Percentiles rank a stretch among this genome's conserved stretches.
These are phyloP conservation scores for Tolypocladium endophyticum DNA, from an alignment of 2,329 filamentous ascomycete species.

Conservation along the genomic window DNA sequence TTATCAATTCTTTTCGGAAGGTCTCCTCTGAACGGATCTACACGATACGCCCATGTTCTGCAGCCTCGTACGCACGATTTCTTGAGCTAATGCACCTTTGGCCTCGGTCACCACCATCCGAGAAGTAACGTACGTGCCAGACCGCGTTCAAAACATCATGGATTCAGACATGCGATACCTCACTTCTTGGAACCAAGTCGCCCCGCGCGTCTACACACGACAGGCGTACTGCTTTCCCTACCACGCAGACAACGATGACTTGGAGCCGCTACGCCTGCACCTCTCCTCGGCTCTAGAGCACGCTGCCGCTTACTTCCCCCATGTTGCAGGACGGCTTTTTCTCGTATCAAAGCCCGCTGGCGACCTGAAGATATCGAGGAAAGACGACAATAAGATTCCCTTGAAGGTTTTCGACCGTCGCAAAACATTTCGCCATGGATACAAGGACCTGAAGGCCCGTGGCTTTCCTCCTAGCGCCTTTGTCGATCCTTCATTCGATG, in stretches of 20 bases:
- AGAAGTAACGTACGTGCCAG: background rate
- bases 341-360: slow-evolving; percentile 7
- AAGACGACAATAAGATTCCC: slow-evolving; percentile 8
- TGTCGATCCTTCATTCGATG: slow-evolving; percentile 14
- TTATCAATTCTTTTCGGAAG: too few species aligned
- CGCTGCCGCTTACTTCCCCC: slow-evolving; percentile 12
- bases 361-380: slow-evolving; percentile 9
- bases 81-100: background rate
- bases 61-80: background rate
- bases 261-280: slow-evolving; percentile 1
- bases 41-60: background rate
- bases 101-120: background rate
- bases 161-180: background rate
- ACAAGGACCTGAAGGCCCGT: slow-evolving; percentile 12
- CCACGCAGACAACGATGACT: background rate
- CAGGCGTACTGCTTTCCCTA: slow-evolving; percentile 9
- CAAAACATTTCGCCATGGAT: slow-evolving; percentile 11
- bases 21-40: background rate
- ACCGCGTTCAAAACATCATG: background rate
- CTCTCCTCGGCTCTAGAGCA: slow-evolving; percentile 1
- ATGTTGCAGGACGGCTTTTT: slow-evolving; percentile 16
- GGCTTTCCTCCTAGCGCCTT: slow-evolving; percentile 19
- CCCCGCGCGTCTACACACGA: slow-evolving; percentile 7
- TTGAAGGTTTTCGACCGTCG: slow-evolving; percentile 8
- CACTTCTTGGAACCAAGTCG: slow-evolving; percentile 7